Evolutionary conservation across 768 basidiomycete genomes (phyloP), one percentile per base, ranked within the genome.

Genomic region (Lentinula sp.): DNA sequence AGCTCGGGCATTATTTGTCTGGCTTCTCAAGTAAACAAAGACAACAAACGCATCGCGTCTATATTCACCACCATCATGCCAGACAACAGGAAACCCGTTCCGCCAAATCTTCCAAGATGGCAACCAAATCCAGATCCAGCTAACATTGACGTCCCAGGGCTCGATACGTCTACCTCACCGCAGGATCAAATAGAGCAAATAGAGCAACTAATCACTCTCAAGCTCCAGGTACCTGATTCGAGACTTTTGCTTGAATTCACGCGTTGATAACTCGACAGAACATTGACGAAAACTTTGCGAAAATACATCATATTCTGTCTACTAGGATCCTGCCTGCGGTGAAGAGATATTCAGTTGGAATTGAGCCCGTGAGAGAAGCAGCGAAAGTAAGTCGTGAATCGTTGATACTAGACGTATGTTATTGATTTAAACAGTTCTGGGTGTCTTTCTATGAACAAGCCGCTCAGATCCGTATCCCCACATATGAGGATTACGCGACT

Each of bases 371-470:
- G 34, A 80, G 89, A 62, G 93, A 98, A 65, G 91, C 93, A 31
- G 92, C 95, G 9, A 91, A 90, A 78, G 96, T 93, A 65, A 60
- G 84, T 74, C 0, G 8, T 40, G 32, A 45, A 51, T 28, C 31
- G 0, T 35, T 23, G 7, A 9, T 46, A 42, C 37, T 49, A n/a
- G 15, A 34, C 58, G 11, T 46, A 39, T 40, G 56, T 37, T 7
- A 48, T 15, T 15, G 8, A 18, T 18, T 10, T 50, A 4, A 28
- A 0, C 67, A 96, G 95, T 98, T 98, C 71, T 98, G 96, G 95
- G 88, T 88, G 4, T 89, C 91, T 0, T 98, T 99, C 79, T 98
- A 95, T 69, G 95, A 98, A 69, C 85, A 90, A 62, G 93, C 95
- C 8, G 95, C 96, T 3, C 88, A 93, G 66, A 88, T 94, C 32